phyloP scores from a whole-genome alignment of 139 green algal species.

The Closterium sp. region DNA sequence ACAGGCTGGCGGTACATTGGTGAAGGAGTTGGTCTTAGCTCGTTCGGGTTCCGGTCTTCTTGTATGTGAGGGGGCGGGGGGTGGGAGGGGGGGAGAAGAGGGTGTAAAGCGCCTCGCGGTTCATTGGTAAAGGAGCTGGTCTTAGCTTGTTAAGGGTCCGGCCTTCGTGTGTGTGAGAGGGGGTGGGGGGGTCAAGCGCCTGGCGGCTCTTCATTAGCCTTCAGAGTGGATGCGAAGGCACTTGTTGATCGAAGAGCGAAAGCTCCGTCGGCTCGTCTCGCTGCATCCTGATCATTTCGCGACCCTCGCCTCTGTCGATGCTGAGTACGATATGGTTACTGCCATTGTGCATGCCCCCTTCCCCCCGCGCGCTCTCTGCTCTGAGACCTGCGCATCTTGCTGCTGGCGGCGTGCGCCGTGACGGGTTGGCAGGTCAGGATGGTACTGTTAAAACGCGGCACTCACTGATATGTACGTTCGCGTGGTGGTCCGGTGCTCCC shows the following conservation, averaged over 20 bases:
- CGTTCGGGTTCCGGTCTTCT: not conserved
- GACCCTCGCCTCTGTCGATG: not conserved
- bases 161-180: no score
- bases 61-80: not conserved
- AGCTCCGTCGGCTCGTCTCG: not conserved
- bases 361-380: no score
- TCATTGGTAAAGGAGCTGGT: not conserved
- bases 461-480: no score
- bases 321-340: not conserved
- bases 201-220: not conserved
- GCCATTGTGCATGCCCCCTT: no score
- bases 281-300: constrained; percentile 3
- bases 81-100: no score
- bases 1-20: not conserved
- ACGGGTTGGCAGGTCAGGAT: not conserved
- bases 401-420: not conserved
- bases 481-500: no score
- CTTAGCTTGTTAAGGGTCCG: no score
- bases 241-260: no score
- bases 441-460: no score
- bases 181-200: no score
- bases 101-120: not conserved
- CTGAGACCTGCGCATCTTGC: no score
- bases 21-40: not conserved
- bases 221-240: not conserved